Conservation (phyloP, 306 rosid species). For the Corylus americana region DNA sequence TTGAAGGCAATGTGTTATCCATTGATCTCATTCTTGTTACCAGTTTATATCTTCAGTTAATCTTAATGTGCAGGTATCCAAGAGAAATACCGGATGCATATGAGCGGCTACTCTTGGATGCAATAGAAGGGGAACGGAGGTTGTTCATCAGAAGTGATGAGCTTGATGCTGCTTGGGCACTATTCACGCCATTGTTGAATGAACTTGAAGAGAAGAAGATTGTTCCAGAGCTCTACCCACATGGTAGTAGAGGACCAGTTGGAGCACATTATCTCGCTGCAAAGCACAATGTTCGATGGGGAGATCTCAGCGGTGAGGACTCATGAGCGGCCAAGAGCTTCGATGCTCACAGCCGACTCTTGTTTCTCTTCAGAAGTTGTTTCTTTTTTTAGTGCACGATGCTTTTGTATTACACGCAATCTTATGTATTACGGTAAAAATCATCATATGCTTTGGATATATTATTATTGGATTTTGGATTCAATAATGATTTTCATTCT, state of each 20-base stretch:
- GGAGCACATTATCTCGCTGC: conserved; percentile 98
- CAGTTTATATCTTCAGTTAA: neutral
- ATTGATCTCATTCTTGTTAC: neutral
- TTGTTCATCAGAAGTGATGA: conserved; percentile 95
- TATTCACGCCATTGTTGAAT: conserved; percentile 85
- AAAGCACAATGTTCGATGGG: conserved; percentile 87
- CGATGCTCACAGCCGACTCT: neutral
- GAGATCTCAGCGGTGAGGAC: conserved; percentile 65
- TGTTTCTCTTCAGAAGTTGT: neutral
- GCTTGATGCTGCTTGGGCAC: conserved; percentile 91
- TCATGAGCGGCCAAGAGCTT: conserved; percentile 25
- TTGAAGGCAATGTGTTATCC: neutral
- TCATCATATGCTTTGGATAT: too few relatives aligned
- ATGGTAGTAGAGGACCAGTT: conserved; percentile 93
- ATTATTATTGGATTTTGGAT: too few relatives aligned
- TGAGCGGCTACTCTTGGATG: conserved; percentile 89
- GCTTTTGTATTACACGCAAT: neutral
- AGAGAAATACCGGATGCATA: conserved; percentile 94
- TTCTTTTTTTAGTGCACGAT: neutral
- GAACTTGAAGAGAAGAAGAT: conserved; percentile 86
- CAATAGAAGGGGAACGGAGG: conserved; percentile 91
- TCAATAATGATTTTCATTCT: too few relatives aligned
- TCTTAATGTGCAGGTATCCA: conserved; percentile 60
- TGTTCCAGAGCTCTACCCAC: conserved; percentile 91
- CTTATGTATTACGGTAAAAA: too few relatives aligned